phyloP scores from a whole-genome alignment of 768 basidiomycete species.

The Leucocoprinus leucothites region DNA sequence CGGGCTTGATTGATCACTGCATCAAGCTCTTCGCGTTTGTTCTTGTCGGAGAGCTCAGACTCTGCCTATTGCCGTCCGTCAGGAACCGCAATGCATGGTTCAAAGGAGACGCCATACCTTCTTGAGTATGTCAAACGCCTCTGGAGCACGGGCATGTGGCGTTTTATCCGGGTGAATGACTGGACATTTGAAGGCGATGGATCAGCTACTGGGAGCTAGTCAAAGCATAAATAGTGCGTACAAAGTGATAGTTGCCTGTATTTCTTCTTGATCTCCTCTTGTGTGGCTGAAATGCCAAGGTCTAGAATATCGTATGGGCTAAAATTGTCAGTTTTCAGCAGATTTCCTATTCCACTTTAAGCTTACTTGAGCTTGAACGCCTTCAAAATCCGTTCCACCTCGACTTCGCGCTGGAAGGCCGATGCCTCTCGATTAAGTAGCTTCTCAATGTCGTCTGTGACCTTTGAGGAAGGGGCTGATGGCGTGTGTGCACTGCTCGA shows the following conservation, averaged over 20 bases:
- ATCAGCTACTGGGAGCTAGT: conserved; percentile 3
- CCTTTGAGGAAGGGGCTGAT: conserved; percentile 14
- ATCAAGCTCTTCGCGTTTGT: conserved; percentile 79
- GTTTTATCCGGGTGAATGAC: conserved; percentile 99
- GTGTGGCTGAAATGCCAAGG: conserved; percentile 64
- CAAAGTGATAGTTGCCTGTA: conserved; percentile 84
- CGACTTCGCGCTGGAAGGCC: conserved; percentile 82
- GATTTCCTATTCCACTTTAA: neutral
- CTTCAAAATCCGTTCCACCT: conserved; percentile 88
- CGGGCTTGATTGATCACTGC: conserved; percentile 78
- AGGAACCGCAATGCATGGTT: neutral
- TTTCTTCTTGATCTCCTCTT: conserved; percentile 86
- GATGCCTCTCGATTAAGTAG: conserved; percentile 77
- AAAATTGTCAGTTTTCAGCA: neutral
- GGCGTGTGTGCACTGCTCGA: neutral
- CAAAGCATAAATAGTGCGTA: conserved; percentile 34
- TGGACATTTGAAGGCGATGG: conserved; percentile 26
- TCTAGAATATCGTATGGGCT: conserved; percentile 95
- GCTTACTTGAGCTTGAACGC: conserved; percentile 95
- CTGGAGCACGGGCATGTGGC: conserved; percentile 80
- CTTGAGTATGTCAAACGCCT: conserved; percentile 92
- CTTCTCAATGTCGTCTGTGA: conserved; percentile 70
- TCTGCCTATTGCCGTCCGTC: conserved; percentile 56
- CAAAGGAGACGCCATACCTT: conserved; percentile 50
- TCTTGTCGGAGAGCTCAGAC: conserved; percentile 74